Percentiles rank a stretch among this genome's conserved stretches.
phyloP scores from a whole-genome alignment of 2,329 filamentous ascomycete species.

The Cercospora citrullina region DNA sequence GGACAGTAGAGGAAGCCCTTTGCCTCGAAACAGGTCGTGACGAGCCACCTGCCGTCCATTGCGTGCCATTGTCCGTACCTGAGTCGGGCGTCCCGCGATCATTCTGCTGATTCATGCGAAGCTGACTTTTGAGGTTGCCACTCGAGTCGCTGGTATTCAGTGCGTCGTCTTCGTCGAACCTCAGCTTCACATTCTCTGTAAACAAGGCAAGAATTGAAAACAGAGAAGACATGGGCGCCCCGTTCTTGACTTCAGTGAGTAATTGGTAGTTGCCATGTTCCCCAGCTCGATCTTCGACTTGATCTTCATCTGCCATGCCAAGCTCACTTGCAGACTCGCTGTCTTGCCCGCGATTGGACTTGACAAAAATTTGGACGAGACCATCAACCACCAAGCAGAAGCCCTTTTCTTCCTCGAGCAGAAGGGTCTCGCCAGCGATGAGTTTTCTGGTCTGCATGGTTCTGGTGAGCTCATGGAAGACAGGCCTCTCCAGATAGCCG shows the following conservation, averaged over 20 bases:
- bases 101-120: constrained; percentile 25
- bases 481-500: constrained; percentile 90
- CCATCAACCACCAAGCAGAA: constrained; percentile 98
- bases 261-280: constrained; percentile 87
- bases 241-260: constrained; percentile 95
- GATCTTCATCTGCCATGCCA: constrained; percentile 50
- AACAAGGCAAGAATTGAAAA: constrained; percentile 97
- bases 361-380: constrained; percentile 95
- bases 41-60: constrained; percentile 23
- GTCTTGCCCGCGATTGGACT: constrained; percentile 65
- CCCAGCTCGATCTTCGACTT: constrained; percentile 63
- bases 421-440: constrained; percentile 91
- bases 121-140: constrained; percentile 28
- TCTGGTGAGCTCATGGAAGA: constrained; percentile 94
- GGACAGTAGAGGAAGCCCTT: constrained; percentile 24
- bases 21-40: constrained; percentile 34
- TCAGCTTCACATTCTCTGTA: constrained; percentile 87
- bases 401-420: constrained; percentile 95
- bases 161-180: constrained; percentile 67
- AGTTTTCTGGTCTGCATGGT: constrained; percentile 98
- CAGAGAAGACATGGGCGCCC: constrained; percentile 95
- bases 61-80: constrained; percentile 29
- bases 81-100: constrained; percentile 32
- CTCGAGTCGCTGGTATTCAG: constrained; percentile 25
- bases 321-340: constrained; percentile 44